phyloP scores from a whole-genome alignment of 805 yeast species.

The Wickerhamomyces queroliae region DNA sequence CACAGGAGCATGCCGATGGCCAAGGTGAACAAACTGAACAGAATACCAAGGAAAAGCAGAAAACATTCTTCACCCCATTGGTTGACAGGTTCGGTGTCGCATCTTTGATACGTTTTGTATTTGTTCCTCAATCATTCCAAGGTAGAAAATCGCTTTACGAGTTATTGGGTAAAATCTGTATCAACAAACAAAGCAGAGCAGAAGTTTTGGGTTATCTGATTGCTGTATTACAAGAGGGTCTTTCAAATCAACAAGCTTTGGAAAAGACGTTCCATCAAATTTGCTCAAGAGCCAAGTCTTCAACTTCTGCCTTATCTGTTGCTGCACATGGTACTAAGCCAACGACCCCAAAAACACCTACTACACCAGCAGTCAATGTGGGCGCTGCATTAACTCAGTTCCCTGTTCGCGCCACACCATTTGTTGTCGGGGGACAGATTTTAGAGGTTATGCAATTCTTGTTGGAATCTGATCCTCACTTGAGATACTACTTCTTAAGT shows the following conservation, averaged over 20 bases:
- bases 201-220: constrained; percentile 68
- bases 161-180: constrained; percentile 60
- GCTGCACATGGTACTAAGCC: background rate
- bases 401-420: constrained; percentile 62
- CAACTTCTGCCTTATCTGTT: constrained; percentile 6
- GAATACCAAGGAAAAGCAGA: constrained; percentile 26
- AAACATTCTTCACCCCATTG: constrained; percentile 53
- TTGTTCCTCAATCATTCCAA: constrained; percentile 61
- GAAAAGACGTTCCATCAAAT: constrained; percentile 58
- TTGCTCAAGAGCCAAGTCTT: constrained; percentile 39
- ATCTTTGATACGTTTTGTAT: constrained; percentile 62
- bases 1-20: constrained; percentile 5
- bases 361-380: constrained; percentile 30
- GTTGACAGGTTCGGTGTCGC: constrained; percentile 75
- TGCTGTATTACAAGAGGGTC: constrained; percentile 73
- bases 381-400: constrained; percentile 42
- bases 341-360: constrained; percentile 17
- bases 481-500: constrained; percentile 69
- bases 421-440: constrained; percentile 69
- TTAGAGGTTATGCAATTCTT: constrained; percentile 70
- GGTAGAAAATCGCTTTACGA: constrained; percentile 61
- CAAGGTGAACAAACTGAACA: constrained; percentile 7
- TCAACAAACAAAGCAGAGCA: constrained; percentile 69
- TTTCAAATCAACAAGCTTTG: constrained; percentile 49
- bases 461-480: constrained; percentile 58